Conservation (phyloP, 345 rosid species). For the Sapria himalayana region DNA sequence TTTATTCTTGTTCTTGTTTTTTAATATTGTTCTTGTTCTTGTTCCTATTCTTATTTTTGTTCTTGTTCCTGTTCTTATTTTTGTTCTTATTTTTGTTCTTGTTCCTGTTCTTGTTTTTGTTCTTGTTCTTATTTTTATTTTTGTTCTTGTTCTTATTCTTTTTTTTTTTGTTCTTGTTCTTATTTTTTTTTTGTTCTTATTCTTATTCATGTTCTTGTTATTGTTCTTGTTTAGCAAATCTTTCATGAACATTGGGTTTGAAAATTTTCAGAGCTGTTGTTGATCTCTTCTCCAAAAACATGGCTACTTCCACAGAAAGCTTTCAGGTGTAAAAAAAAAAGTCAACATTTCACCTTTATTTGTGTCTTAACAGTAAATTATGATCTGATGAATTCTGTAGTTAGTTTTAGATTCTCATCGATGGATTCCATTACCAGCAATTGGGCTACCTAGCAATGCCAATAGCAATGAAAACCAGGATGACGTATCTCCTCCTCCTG, state of each 20-base stretch:
- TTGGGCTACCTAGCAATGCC: constrained; percentile 56
- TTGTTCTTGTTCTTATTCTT: too few relatives aligned
- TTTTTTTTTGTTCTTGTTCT: too few relatives aligned
- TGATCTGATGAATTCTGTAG: too few relatives aligned
- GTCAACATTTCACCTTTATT: not conserved
- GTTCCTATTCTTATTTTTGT: too few relatives aligned
- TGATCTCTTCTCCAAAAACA: constrained; percentile 75
- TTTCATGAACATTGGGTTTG: constrained; percentile 6
- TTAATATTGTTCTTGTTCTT: too few relatives aligned
- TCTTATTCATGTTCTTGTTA: too few relatives aligned
- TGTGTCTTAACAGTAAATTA: constrained; percentile 2
- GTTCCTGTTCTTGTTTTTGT: too few relatives aligned
- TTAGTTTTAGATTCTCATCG: constrained; percentile 93
- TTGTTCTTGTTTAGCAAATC: constrained; percentile 1
- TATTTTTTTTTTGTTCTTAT: too few relatives aligned
- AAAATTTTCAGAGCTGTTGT: constrained; percentile 54
- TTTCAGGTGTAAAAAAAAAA: constrained; percentile 35
- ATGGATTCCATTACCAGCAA: constrained; percentile 84
- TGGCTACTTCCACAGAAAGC: constrained; percentile 62
- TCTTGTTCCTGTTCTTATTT: too few relatives aligned
- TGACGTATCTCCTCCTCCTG: constrained; percentile 85
- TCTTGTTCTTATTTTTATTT: too few relatives aligned
- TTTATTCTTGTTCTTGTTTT: too few relatives aligned
- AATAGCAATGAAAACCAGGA: constrained; percentile 46
- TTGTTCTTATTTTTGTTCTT: too few relatives aligned